Base-by-base conservation (phyloP, 805 yeast genomes). In the Priceomyces carsonii region DNA sequence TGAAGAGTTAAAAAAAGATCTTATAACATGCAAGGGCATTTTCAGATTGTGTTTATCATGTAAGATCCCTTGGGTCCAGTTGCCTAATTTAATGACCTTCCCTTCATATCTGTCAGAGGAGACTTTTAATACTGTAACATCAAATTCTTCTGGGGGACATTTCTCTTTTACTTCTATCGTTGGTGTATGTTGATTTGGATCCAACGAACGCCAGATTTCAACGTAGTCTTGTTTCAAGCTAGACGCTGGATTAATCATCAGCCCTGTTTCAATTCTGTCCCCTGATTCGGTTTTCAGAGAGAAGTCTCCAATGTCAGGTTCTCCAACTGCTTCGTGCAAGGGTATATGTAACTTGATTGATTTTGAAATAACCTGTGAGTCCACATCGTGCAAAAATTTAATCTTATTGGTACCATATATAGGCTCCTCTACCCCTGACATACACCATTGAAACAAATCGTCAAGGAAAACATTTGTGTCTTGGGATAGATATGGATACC, bases 191-290 rank as follows among this genome's bases (percentile, higher is more conserved):
- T 45, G 36, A n/a, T 45, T 35, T 1, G 75, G 68, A 44, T 73
- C 71, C 20, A 77, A 44, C 14, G 73, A 63, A 44, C 73, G 52
- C 85, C 85, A 79, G 17, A 73, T 61, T 51, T 79, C 84, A 23
- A 72, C 56, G 40, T 76, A 79, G 8, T 61, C 61, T 36, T 69
- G 71, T 3, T 54, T 45, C n/a, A 47, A 44, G 0, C 71, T 71
- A 1, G 75, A 62, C 1, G 42, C 66, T 1, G 73, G 69, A 43
- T 76, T 73, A 2, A 43, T 38, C 82, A 78, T 75, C 4, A 42
- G 43, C 0, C 80, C 80, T 0, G 68, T 66, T 47, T 79, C 85
- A 35, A 61, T 60, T 27, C 80, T 59, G 32, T 67, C 69, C 8
- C 53, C 50, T 6, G 71, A 66, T 10, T 52, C 57, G 3, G 51